These are phyloP conservation scores for Coemansia sp. DNA, from an alignment of 192 early-diverging fungal species.

Conservation along the genomic window DNA sequence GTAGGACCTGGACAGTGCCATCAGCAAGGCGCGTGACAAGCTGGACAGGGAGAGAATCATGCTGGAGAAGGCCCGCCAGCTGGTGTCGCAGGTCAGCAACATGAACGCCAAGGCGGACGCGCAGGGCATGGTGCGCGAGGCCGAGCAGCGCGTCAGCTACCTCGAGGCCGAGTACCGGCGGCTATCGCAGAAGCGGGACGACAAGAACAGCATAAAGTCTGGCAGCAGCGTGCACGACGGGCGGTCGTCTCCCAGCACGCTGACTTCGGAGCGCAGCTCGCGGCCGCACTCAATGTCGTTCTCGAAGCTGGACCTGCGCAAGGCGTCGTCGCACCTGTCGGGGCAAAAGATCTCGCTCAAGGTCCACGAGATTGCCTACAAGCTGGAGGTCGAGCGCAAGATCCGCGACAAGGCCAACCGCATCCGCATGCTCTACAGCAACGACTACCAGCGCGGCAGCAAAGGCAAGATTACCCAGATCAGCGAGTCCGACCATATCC, in stretches of 20 bases:
- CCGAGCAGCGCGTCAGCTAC: conserved; percentile 63
- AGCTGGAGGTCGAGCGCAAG: conserved; percentile 91
- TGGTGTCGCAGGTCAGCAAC: conserved; percentile 69
- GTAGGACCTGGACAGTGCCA: conserved; percentile 57
- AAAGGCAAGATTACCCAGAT: conserved; percentile 49
- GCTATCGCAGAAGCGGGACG: conserved; percentile 54
- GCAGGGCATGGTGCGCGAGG: conserved; percentile 61
- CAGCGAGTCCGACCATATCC: conserved; percentile 27
- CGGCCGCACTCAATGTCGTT: conserved; percentile 38
- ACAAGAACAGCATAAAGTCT: conserved; percentile 43
- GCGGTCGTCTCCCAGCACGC: conserved; percentile 17
- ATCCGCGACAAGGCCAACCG: conserved; percentile 59
- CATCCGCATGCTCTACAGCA: conserved; percentile 42
- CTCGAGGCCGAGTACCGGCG: conserved; percentile 61
- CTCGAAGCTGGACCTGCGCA: conserved; percentile 58
- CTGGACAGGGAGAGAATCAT: conserved; percentile 68
- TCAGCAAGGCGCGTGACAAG: conserved; percentile 63
- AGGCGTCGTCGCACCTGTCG: conserved; percentile 60
- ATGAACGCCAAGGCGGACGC: conserved; percentile 66
- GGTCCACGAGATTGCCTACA: conserved; percentile 79
- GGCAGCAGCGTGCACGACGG: conserved; percentile 16
- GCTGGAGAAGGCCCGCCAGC: conserved; percentile 64
- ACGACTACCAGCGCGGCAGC: conserved; percentile 42
- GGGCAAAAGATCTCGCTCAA: conserved; percentile 73
- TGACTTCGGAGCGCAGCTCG: conserved; percentile 6